These are phyloP conservation scores for Ricinus communis DNA, from an alignment of 345 rosid species.

Conservation along the genomic window DNA sequence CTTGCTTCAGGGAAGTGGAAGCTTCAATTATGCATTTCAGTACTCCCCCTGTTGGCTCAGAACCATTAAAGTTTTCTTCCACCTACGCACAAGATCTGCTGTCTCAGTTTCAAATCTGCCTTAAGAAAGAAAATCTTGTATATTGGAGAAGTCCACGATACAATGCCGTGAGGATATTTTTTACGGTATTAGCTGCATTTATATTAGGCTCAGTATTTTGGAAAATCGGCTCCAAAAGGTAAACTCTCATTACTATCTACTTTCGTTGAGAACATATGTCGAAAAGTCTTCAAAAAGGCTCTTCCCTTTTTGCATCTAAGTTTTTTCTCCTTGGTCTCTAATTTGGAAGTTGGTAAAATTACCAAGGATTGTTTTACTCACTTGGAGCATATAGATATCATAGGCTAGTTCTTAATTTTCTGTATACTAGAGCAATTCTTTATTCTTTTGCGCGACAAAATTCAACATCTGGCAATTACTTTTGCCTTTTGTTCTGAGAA, in stretches of 20 bases:
- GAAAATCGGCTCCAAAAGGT: constrained; percentile 70
- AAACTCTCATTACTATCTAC: not conserved
- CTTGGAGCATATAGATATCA: not conserved
- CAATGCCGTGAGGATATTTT: constrained; percentile 63
- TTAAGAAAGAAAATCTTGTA: constrained; percentile 84
- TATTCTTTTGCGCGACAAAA: no score
- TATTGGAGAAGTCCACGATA: constrained; percentile 96
- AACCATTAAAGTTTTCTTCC: constrained; percentile 56
- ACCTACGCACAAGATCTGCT: constrained; percentile 47
- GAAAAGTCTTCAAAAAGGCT: not conserved
- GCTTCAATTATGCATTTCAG: constrained; percentile 50
- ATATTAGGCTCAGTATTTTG: constrained; percentile 80
- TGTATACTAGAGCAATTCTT: no score
- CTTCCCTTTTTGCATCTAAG: not conserved
- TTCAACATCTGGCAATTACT: no score
- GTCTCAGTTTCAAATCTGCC: constrained; percentile 61
- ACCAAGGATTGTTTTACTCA: not conserved
- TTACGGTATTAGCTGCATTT: constrained; percentile 55
- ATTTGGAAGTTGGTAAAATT: not conserved
- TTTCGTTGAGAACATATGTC: not conserved
- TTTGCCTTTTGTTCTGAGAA: no score
- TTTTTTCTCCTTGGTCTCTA: not conserved
- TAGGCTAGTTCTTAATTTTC: no score
- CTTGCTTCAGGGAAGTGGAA: constrained; percentile 62
- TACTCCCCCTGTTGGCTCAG: constrained; percentile 63